Conservation (phyloP, 148 eudicot genomes). For the Vaccinium corymbosum region DNA sequence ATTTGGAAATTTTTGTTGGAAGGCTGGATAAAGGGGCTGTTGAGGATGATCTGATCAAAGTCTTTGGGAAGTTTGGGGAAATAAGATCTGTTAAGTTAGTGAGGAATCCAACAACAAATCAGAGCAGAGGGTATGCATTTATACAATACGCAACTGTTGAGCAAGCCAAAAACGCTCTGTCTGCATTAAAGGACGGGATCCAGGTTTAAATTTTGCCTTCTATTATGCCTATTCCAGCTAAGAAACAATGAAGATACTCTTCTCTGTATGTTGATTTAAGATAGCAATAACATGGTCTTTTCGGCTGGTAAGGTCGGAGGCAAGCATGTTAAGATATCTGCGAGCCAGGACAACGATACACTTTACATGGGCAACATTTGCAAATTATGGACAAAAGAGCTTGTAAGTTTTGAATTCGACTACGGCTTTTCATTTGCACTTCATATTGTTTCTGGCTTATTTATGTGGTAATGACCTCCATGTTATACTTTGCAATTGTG, state of each 20-base stretch:
- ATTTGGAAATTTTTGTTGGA: slow-evolving; percentile 28
- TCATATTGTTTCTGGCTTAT: background rate
- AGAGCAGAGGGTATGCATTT: slow-evolving; percentile 39
- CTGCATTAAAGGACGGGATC: slow-evolving; percentile 25
- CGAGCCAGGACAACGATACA: slow-evolving; percentile 28
- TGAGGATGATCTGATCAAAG: slow-evolving; percentile 31
- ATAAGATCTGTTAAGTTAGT: slow-evolving; percentile 22
- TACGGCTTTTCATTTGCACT: background rate
- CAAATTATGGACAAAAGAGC: slow-evolving; percentile 32
- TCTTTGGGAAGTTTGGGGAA: slow-evolving; percentile 32
- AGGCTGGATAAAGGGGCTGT: slow-evolving; percentile 22
- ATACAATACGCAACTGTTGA: slow-evolving; percentile 26
- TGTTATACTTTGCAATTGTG: background rate
- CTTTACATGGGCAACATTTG: slow-evolving; percentile 39
- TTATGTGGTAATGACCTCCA: background rate
- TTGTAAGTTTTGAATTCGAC: slow-evolving; percentile 23
- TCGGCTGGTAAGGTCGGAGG: slow-evolving; percentile 24
- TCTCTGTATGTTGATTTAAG: slow-evolving; percentile 8
- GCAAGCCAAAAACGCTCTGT: slow-evolving; percentile 29
- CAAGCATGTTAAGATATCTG: slow-evolving; percentile 28
- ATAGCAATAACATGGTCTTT: slow-evolving; percentile 12
- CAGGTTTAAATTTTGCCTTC: slow-evolving; percentile 21
- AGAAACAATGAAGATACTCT: background rate
- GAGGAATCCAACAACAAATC: slow-evolving; percentile 23
- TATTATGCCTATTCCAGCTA: background rate